Conservation (phyloP, 306 rosid species). For the Vigna nakashimae region DNA sequence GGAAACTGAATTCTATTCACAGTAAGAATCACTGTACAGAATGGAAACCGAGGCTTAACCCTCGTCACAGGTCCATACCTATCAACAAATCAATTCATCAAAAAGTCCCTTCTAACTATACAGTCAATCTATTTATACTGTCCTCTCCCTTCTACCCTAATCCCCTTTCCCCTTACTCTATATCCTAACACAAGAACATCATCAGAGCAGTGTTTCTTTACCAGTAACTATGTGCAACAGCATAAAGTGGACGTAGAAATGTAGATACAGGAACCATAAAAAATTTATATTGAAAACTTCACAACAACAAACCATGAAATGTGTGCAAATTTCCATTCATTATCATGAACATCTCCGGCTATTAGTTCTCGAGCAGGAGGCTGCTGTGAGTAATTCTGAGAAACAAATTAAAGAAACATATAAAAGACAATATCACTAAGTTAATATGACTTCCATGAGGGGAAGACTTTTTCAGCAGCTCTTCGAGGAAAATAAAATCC, state of each 20-base stretch:
- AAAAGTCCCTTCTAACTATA: no score
- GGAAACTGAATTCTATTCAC: no score
- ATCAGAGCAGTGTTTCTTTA: background rate
- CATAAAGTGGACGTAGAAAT: constrained; percentile 17
- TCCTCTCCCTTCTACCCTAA: no score
- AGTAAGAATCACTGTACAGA: no score
- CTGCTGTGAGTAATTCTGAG: constrained; percentile 74
- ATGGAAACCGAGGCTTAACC: no score
- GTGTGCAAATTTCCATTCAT: constrained; percentile 78
- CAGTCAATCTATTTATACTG: no score
- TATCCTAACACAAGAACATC: constrained; percentile 15
- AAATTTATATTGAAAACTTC: background rate
- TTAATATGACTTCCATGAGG: constrained; percentile 63
- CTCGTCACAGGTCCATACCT: no score
- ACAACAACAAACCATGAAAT: constrained; percentile 57
- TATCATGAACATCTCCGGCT: constrained; percentile 79
- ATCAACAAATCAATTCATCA: no score
- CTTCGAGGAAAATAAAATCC: constrained; percentile 83
- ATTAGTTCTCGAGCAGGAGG: constrained; percentile 78
- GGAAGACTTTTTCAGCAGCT: constrained; percentile 84
- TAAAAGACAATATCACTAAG: constrained; percentile 48
- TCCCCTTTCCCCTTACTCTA: no score
- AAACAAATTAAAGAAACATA: constrained; percentile 22
- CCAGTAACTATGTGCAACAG: constrained; percentile 1
- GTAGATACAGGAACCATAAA: constrained; percentile 2